phyloP scores from a whole-genome alignment of 441 rosid genomes.

The Adansonia madagascariensis region DNA sequence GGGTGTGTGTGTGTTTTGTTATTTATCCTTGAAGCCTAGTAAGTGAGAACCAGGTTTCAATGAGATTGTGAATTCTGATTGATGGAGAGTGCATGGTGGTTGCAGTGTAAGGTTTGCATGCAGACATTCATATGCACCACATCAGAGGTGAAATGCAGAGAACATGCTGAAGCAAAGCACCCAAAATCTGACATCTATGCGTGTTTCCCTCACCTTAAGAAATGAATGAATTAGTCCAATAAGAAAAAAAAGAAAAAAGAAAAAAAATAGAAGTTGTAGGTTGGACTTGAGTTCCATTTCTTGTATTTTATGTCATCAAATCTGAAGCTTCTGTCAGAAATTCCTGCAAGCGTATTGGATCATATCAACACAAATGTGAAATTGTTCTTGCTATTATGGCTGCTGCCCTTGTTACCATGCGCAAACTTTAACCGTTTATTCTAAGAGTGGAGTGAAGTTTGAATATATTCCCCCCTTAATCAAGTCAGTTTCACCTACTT shows the following conservation, averaged over 20 bases:
- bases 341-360: not conserved
- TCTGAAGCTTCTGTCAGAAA: not conserved
- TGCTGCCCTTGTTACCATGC: too few relatives aligned
- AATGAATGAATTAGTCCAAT: slow-evolving; percentile 28
- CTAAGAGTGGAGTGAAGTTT: too few relatives aligned
- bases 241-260: too few relatives aligned
- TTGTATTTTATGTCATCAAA: not conserved
- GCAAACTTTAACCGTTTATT: too few relatives aligned
- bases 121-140: slow-evolving; percentile 63
- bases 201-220: slow-evolving; percentile 54
- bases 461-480: too few relatives aligned
- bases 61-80: not conserved
- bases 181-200: slow-evolving; percentile 42
- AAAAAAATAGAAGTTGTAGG: not conserved
- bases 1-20: too few relatives aligned
- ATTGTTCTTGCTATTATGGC: not conserved
- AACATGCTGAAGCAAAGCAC: slow-evolving; percentile 62
- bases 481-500: too few relatives aligned
- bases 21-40: not conserved
- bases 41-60: not conserved
- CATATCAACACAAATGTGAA: not conserved
- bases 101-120: slow-evolving; percentile 64
- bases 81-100: not conserved
- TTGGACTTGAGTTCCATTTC: not conserved
- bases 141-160: slow-evolving; percentile 58